Percentiles rank a stretch among this genome's conserved stretches.
phyloP scores from a whole-genome alignment of 805 yeast species.

The Saturnispora diversa region DNA sequence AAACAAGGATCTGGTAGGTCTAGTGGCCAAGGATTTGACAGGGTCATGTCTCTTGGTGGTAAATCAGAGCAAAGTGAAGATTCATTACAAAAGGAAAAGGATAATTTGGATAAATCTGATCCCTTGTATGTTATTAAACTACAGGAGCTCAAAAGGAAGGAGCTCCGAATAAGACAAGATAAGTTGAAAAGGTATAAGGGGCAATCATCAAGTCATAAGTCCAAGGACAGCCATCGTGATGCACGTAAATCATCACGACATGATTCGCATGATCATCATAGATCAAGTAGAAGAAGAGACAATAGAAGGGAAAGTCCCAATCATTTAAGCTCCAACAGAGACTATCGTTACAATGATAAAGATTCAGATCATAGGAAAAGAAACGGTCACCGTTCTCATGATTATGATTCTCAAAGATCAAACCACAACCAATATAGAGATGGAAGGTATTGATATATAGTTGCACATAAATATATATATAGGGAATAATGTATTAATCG shows the following conservation, averaged over 20 bases:
- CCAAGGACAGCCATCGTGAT: too few relatives aligned
- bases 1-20: not conserved
- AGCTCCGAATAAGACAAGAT: constrained; percentile 12
- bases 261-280: too few relatives aligned
- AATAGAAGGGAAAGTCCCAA: too few relatives aligned
- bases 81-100: constrained; percentile 15
- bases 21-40: constrained; percentile 12
- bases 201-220: too few relatives aligned
- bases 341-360: too few relatives aligned
- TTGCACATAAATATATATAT: not conserved
- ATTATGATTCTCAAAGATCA: constrained; percentile 6
- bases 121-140: constrained; percentile 41
- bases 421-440: constrained; percentile 5
- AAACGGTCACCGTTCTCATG: too few relatives aligned
- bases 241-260: too few relatives aligned
- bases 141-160: constrained; percentile 21
- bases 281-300: too few relatives aligned
- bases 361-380: not conserved
- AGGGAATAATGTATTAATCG: not conserved
- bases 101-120: constrained; percentile 33
- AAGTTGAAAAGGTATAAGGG: constrained; percentile 1
- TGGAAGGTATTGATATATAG: not conserved
- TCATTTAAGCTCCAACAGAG: too few relatives aligned
- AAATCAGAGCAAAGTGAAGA: constrained; percentile 2
- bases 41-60: constrained; percentile 20